Evolutionary conservation across 768 basidiomycete genomes (phyloP).

Genomic region (Coprinopsis cinerea): DNA sequence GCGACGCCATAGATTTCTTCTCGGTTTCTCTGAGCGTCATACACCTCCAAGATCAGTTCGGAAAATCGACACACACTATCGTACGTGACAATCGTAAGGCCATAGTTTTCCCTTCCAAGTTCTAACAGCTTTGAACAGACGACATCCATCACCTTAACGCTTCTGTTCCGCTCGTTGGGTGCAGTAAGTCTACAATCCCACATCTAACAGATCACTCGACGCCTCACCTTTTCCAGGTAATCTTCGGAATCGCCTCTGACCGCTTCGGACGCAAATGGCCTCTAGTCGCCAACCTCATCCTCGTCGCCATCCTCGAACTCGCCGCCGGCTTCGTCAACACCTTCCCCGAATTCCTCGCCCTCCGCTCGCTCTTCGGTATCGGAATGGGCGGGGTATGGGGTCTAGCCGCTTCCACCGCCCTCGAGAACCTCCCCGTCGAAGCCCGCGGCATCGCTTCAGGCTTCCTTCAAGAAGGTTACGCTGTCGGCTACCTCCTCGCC

Average conservation of each 20-base stretch:
- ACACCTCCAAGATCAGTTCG: conserved; percentile 43
- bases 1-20: conserved; percentile 86
- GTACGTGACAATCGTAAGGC: conserved; percentile 17
- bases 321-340: conserved; percentile 77
- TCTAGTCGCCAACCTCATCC: conserved; percentile 65
- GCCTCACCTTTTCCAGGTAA: conserved; percentile 28
- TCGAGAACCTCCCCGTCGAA: conserved; percentile 86
- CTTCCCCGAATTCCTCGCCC: conserved; percentile 72
- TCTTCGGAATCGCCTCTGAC: conserved; percentile 85
- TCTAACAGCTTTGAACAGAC: conserved; percentile 32
- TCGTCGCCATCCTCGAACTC: conserved; percentile 70
- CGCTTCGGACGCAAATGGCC: conserved; percentile 95
- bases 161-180: conserved; percentile 83
- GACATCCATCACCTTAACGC: conserved; percentile 83
- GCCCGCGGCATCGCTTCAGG: conserved; percentile 83
- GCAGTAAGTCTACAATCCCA: conserved; percentile 37
- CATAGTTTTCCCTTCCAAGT: not conserved
- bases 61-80: conserved; percentile 34
- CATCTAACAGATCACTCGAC: not conserved
- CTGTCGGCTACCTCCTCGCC: conserved; percentile 77
- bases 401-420: conserved; percentile 69
- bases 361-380: conserved; percentile 80
- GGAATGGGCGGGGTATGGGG: conserved; percentile 93
- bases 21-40: conserved; percentile 58
- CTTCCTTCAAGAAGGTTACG: conserved; percentile 85